Conservation (phyloP, 2,329 filamentous ascomycete species). For the Mariannaea elegans region DNA sequence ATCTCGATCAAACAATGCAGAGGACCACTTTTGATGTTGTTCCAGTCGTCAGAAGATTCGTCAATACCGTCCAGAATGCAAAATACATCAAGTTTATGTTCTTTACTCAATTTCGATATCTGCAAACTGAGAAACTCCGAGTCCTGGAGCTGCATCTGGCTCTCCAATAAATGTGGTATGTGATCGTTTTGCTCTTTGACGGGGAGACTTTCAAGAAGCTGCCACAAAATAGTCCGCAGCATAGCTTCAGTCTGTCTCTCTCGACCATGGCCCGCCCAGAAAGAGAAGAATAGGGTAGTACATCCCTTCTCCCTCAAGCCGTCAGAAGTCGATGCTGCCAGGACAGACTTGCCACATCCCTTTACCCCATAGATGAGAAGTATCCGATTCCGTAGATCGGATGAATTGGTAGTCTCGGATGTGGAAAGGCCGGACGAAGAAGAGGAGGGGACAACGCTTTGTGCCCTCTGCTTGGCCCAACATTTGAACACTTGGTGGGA, state of each 20-base stretch:
- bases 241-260: background rate
- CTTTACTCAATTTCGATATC: too few species aligned
- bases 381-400: background rate
- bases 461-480: background rate
- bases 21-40: background rate
- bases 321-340: background rate
- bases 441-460: background rate
- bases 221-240: conserved; percentile 1
- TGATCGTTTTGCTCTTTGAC: background rate
- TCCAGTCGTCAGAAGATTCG: background rate
- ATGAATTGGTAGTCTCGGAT: background rate
- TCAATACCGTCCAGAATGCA: too few species aligned
- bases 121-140: background rate
- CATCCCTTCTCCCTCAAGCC: background rate
- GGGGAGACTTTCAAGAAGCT: background rate
- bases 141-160: background rate
- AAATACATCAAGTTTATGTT: too few species aligned
- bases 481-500: background rate
- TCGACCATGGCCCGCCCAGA: background rate
- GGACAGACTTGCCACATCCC: conserved; percentile 4
- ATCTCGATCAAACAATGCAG: background rate
- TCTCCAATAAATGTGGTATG: background rate
- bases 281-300: background rate
- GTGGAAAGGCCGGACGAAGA: too few species aligned
- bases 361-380: background rate